These are phyloP conservation scores for Leccinellum rugosiceps DNA, from an alignment of 768 basidiomycete species.

Conservation along the genomic window DNA sequence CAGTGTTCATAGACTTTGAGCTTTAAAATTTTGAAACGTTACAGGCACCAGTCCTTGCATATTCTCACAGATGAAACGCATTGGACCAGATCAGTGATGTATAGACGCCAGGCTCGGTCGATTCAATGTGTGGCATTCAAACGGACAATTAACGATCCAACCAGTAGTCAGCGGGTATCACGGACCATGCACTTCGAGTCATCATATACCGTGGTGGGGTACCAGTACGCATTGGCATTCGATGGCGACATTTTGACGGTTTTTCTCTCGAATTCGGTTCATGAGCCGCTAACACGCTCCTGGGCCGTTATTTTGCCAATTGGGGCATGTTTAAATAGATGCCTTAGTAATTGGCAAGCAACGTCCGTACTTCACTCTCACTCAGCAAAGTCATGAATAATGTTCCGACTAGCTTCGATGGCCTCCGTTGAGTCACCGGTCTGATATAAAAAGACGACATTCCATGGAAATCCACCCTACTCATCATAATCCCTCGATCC, in stretches of 20 bases:
- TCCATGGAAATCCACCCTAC: background rate
- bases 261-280: background rate
- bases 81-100: background rate
- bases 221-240: background rate
- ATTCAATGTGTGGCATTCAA: background rate
- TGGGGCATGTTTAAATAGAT: background rate
- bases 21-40: background rate
- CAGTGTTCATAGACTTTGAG: background rate
- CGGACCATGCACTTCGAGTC: background rate
- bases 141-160: background rate
- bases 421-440: background rate
- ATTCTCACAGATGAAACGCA: background rate
- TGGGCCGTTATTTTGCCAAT: background rate
- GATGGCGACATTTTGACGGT: background rate
- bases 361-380: background rate
- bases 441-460: constrained; percentile 3
- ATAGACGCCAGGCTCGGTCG: background rate
- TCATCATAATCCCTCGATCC: background rate
- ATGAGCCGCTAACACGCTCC: too few relatives aligned
- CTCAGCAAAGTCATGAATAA: background rate
- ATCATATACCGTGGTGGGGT: background rate
- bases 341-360: background rate
- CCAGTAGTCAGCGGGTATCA: background rate
- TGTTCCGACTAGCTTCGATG: background rate
- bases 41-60: background rate